Evolutionary conservation across 345 rosid species (phyloP), one percentile per base, ranked within the genome.

Genomic region (Eucalyptus cloeziana): DNA sequence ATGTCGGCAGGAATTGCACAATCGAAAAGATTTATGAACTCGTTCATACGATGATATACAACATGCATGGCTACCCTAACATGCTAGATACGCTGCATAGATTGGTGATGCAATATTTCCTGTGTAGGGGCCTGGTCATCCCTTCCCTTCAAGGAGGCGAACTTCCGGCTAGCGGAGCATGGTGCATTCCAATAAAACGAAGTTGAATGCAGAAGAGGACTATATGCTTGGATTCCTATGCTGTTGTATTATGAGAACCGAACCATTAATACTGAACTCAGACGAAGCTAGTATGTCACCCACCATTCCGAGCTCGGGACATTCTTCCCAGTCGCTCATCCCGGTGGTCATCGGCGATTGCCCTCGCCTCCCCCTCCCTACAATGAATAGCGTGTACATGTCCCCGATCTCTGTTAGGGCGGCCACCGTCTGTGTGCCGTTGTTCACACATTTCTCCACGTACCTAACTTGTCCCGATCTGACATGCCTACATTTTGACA

Each of bases 281-380:
- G 94, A 85, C 11, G 96, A 96, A 91, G 97, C 96, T 56, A 95
- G 89, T 52, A 96, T 90, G 90, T 97, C 98, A 27, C 98, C 98
- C 15, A 95, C 94, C 2, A 86, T 86, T 13, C 97, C 98, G 3
- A 96, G 92, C 90, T 97, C 98, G 1, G 97, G 98, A 89, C 97
- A 96, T 91, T 97, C 98, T 85, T 97, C 99, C 99, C 99, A 96
- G 86, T 97, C 97, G 86, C 95, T 96, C 94, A 97, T 87, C 9
- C 94, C 96, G 0, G 93, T 90, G 5, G 96, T 96, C 91, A 96
- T 92, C 3, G 93, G 90, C 12, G 92, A 91, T 40, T 91, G 81
- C 47, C 91, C 93, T 87, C 95, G 88, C 87, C 95, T 91, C 7
- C 94, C 92, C 85, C 94, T 97, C 25, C 99, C 98, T 14, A 96